Percentiles rank a stretch among this genome's conserved stretches.
phyloP scores from a whole-genome alignment of 495 filamentous ascomycete genomes.

The Parmelia sp. region DNA sequence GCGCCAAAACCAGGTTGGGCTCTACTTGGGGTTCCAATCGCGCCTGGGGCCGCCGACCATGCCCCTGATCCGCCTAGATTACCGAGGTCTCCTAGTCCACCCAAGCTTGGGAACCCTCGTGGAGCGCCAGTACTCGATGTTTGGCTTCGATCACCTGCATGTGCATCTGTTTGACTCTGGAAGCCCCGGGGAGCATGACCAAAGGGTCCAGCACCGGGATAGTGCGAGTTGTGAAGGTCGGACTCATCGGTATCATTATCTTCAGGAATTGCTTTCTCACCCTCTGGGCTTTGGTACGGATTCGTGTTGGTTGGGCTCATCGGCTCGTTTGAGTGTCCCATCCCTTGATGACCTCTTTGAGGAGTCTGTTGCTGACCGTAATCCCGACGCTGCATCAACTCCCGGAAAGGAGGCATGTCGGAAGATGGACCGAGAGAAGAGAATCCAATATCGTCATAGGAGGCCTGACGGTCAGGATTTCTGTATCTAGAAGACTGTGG shows the following conservation, averaged over 20 bases:
- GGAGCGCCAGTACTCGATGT: slow-evolving; percentile 73
- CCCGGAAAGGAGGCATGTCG: slow-evolving; percentile 61
- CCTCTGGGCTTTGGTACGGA: slow-evolving; percentile 92
- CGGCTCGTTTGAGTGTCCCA: slow-evolving; percentile 48
- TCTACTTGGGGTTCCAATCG: slow-evolving; percentile 67
- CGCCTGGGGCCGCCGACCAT: slow-evolving; percentile 48
- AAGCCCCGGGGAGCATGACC: slow-evolving; percentile 44
- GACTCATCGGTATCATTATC: slow-evolving; percentile 56
- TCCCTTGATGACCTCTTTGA: slow-evolving; percentile 46
- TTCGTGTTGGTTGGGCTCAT: slow-evolving; percentile 94
- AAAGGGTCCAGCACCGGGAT: slow-evolving; percentile 46
- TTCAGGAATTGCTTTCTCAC: slow-evolving; percentile 63
- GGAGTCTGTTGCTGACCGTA: slow-evolving; percentile 52
- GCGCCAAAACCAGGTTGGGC: slow-evolving; percentile 58
- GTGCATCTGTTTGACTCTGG: slow-evolving; percentile 53
- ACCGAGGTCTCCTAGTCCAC: slow-evolving; percentile 54
- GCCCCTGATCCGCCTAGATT: slow-evolving; percentile 49
- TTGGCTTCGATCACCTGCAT: slow-evolving; percentile 72
- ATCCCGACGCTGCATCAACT: slow-evolving; percentile 54
- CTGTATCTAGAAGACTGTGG: slow-evolving; percentile 46
- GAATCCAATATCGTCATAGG: slow-evolving; percentile 45
- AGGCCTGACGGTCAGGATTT: slow-evolving; percentile 52
- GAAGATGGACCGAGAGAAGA: slow-evolving; percentile 73
- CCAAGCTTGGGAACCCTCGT: slow-evolving; percentile 62
- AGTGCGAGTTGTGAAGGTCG: slow-evolving; percentile 50